A percentile compares a stretch with the other conserved stretches of the same genome.
Evolutionary conservation across 306 rosid genomes (phyloP).

Genomic region (Hylodesmum podocarpum): DNA sequence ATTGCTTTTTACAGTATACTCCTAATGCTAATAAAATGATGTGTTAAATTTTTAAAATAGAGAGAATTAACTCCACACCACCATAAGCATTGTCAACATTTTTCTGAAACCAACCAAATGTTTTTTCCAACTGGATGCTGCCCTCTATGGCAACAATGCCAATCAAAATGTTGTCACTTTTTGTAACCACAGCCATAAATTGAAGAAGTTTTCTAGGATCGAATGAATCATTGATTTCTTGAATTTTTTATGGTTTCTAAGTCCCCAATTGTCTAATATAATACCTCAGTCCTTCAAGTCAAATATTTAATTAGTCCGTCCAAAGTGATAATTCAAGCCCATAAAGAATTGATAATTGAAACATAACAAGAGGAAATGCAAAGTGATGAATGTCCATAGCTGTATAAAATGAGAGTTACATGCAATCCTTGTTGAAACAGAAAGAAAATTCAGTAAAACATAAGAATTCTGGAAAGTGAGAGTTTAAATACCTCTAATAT

Average conservation of each 20-base stretch:
- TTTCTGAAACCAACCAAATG: constrained; percentile 14
- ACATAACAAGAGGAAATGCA: constrained; percentile 15
- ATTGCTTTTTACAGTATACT: neutral
- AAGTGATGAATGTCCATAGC: neutral
- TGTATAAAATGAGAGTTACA: neutral
- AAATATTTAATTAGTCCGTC: neutral
- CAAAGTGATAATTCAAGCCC: no score
- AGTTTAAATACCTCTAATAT: constrained; percentile 73
- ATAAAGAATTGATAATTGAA: constrained; percentile 7
- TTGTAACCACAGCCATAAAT: neutral
- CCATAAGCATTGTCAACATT: neutral
- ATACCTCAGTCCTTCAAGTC: constrained; percentile 2
- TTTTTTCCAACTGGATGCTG: constrained; percentile 15
- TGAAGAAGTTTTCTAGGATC: constrained; percentile 14
- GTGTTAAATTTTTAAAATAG: neutral
- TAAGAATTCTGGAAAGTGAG: neutral
- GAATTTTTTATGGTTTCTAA: constrained; percentile 5
- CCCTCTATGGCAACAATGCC: neutral
- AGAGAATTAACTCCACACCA: neutral
- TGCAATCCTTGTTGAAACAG: neutral
- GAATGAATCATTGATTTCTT: constrained; percentile 1
- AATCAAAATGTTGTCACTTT: neutral
- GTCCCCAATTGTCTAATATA: neutral
- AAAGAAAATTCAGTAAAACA: neutral
- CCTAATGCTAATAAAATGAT: neutral